Evolutionary conservation across 495 filamentous ascomycete genomes (phyloP).

Genomic region (Pseudoneurospora amorphoporcata): DNA sequence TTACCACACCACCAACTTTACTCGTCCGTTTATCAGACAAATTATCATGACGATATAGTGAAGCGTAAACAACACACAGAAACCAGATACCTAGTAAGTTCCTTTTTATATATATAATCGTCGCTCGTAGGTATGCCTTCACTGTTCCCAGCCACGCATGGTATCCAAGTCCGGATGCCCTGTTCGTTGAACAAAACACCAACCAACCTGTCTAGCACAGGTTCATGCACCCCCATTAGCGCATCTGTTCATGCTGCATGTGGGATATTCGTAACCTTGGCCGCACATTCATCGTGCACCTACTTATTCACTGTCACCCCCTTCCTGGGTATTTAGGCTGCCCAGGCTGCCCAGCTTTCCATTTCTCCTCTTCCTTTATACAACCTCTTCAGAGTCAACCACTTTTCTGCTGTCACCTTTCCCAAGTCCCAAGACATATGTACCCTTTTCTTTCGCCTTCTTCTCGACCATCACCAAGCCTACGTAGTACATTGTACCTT

Average conservation of each 20-base stretch:
- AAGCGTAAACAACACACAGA: neutral
- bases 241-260: neutral
- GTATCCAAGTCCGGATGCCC: neutral
- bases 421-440: too few relatives aligned
- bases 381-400: too few relatives aligned
- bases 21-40: neutral
- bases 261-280: too few relatives aligned
- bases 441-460: too few relatives aligned
- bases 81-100: neutral
- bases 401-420: too few relatives aligned
- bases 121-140: neutral
- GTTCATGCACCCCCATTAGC: neutral
- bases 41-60: neutral
- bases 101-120: neutral
- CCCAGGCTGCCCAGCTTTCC: too few relatives aligned
- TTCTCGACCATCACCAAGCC: too few relatives aligned
- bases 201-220: neutral
- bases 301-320: too few relatives aligned
- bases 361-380: too few relatives aligned
- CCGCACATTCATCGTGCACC: too few relatives aligned
- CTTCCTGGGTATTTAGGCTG: too few relatives aligned
- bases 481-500: too few relatives aligned
- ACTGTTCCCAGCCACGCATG: neutral
- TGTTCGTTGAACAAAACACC: neutral
- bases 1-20: rapidly evolving